Base-by-base conservation (phyloP, 768 basidiomycete genomes). In the Amyloporia xantha region DNA sequence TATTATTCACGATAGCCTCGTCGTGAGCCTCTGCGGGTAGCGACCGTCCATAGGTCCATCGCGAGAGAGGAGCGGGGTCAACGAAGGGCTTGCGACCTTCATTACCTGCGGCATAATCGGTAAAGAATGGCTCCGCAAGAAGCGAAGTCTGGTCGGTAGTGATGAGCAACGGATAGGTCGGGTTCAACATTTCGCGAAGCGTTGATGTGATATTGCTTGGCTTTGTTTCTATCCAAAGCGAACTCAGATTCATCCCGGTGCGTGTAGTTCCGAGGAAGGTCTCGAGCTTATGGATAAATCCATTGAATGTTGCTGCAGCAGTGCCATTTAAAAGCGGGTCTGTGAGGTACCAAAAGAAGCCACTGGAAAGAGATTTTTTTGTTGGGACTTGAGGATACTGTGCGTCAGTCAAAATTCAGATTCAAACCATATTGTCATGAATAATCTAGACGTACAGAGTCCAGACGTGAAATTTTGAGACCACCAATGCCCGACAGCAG, bases 81-180 rank as follows among this genome's bases (percentile, higher is more conserved):
- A 65, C 59, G 58, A 63, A 63, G 9, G 64, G 64, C 40, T 41
- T 54, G 4, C 58, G 59, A 15, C 62, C 62, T 5, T 44, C 57
- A 38, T 61, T 47, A 11, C 45, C 53, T 0, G 59, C 62, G 17
- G 49, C 52, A 48, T 50, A 62, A 50, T 54, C 59, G 5, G 53
- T 48, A 41, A 65, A 57, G 58, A 65, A 63, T 9, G 62, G 59
- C 35, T 59, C 56, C 19, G 59, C 62, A 42, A 65, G 55, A 19
- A 62, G 57, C 5, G 49, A 44, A 37, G 54, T 56, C 51, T 63
- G 62, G 51, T 62, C 58, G 19, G 60, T 46, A 4, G 56, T 54
- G 48, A 65, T 63, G 6, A 65, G 46, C 44, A 56, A 57, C 17
- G 61, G 56, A 51, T 63, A 65, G 1, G 64, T 63, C n/a, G 55